These are phyloP conservation scores for Venturia carpophila DNA, from an alignment of 2,329 filamentous ascomycete genomes.

Conservation along the genomic window DNA sequence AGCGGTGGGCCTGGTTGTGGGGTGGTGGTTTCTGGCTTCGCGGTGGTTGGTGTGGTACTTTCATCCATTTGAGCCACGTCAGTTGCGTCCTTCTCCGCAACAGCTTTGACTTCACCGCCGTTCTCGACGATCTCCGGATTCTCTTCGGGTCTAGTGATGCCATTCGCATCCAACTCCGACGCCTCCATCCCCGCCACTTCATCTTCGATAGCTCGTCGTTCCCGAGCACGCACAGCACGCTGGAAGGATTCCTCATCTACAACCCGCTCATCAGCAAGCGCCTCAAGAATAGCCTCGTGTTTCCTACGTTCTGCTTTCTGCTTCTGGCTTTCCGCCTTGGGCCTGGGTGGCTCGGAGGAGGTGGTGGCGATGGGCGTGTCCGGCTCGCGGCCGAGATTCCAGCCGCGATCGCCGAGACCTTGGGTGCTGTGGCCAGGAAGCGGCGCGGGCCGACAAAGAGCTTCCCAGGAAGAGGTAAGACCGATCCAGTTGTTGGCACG, in stretches of 20 bases:
- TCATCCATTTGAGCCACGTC: neutral
- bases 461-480: conserved; percentile 59
- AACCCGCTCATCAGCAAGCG: conserved; percentile 59
- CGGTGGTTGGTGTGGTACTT: neutral
- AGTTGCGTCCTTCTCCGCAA: neutral
- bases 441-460: conserved; percentile 51
- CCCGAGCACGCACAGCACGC: conserved; percentile 53
- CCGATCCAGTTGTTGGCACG: conserved; percentile 62
- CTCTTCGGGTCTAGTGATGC: neutral
- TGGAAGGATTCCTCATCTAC: conserved; percentile 60
- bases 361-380: conserved; percentile 1
- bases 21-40: neutral
- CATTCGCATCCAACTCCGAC: neutral
- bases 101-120: neutral
- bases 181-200: conserved; percentile 38
- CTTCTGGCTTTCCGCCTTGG: conserved; percentile 38
- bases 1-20: no score
- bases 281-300: conserved; percentile 59
- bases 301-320: conserved; percentile 53
- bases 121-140: neutral
- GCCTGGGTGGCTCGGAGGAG: neutral
- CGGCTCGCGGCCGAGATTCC: conserved; percentile 8
- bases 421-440: conserved; percentile 28
- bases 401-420: conserved; percentile 16
- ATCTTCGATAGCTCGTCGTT: conserved; percentile 49